Percentiles rank a stretch among this genome's conserved stretches.
These are phyloP conservation scores for Porpolomopsis calyptriformis DNA, from an alignment of 768 basidiomycete genomes.

Conservation along the genomic window DNA sequence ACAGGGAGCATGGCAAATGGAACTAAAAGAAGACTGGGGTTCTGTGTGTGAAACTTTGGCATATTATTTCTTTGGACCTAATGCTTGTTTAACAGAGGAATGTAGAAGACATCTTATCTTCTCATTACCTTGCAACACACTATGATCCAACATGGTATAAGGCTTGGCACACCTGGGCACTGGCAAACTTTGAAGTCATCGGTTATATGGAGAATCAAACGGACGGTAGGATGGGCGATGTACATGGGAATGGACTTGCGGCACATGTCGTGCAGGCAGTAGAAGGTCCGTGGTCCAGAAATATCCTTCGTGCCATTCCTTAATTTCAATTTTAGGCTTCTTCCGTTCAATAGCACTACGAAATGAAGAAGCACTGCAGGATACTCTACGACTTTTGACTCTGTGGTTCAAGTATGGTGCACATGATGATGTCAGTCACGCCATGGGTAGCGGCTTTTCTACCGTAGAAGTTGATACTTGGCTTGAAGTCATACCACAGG, in stretches of 20 bases:
- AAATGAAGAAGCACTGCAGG: constrained; percentile 86
- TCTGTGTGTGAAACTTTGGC: constrained; percentile 36
- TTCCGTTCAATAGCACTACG: constrained; percentile 89
- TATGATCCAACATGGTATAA: constrained; percentile 97
- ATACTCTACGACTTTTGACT: constrained; percentile 84
- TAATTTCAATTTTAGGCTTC: constrained; percentile 48
- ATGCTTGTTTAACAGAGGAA: constrained; percentile 45
- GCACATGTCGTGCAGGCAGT: constrained; percentile 87
- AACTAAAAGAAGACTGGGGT: constrained; percentile 70
- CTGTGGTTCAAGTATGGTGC: constrained; percentile 98
- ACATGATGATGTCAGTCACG: constrained; percentile 79
- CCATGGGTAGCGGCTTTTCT: constrained; percentile 79
- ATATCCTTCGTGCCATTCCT: not conserved
- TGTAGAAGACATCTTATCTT: constrained; percentile 70
- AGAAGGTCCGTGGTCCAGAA: constrained; percentile 44
- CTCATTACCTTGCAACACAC: constrained; percentile 79
- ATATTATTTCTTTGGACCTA: constrained; percentile 5
- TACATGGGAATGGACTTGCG: constrained; percentile 54
- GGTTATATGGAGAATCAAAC: constrained; percentile 62
- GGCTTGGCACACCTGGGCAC: constrained; percentile 98
- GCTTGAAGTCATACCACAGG: constrained; percentile 98
- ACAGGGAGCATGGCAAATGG: constrained; percentile 88
- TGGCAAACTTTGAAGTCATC: constrained; percentile 93
- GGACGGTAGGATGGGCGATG: constrained; percentile 43
- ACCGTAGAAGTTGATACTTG: constrained; percentile 94